Evolutionary conservation across 2,329 filamentous ascomycete species (phyloP), one percentile per base, ranked within the genome.

Genomic region (Cercospora nicotianae): DNA sequence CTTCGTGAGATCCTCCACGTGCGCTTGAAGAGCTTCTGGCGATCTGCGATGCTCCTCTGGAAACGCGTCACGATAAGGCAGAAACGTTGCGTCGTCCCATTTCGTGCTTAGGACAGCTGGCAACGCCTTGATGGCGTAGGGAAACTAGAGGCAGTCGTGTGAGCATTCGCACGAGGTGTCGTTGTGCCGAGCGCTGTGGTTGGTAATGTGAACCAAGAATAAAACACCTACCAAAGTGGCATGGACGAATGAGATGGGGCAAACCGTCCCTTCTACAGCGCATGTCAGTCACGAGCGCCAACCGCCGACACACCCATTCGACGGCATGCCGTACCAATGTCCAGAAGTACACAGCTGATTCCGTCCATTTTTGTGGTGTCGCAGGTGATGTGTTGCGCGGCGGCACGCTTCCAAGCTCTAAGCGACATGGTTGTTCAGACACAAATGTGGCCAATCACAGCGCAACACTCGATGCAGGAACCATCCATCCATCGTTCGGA

Each of bases 161-260:
- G 33, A 59, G 62, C 36, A 20, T 4, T 33, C 28, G 26, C 28
- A 30, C 18, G 57, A 31, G 36, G 30, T 60, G 39, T 36, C 55
- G 18, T 55, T n/a, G 57, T 13, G 48, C 48, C 59, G 53, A 62
- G 58, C 61, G 61, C 42, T 60, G 68, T 60, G 66, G 69, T 68
- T 66, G 51, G 28, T n/a, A 36, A 36, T 16, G 55, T 12, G 55
- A 23, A 33, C 10, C 28, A 18, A 59, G n/a, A 31, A 36, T 9
- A 2, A 3, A 59, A 20, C 64, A 77, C 90, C 87, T 87, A 94
- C 91, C 82, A 94, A 83, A 72, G 91, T 87, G 79, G 93, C 90
- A 81, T 92, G 92, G 80, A 94, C 91, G 80, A 94, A 94, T 74
- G 90, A 92, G 78, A 94, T 93, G 74, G 90, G 90, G 79, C 91